Percentiles rank a stretch among this genome's conserved stretches.
Evolutionary conservation across 2,329 filamentous ascomycete species (phyloP).

Genomic region (Fusarium falciforme): DNA sequence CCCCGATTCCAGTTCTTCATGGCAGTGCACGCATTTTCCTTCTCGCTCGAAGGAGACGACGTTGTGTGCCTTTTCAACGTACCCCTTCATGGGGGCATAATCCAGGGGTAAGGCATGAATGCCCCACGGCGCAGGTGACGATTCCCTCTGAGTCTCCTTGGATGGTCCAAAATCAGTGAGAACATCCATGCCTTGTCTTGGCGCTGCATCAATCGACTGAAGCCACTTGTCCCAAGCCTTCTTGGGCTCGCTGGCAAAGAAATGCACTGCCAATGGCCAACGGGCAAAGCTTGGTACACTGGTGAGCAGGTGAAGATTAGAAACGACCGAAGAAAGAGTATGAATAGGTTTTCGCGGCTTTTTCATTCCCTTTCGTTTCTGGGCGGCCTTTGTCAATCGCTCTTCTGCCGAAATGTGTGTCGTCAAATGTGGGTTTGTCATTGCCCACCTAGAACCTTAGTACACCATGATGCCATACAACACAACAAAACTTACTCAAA

Average conservation of each 20-base stretch:
- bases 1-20: slow-evolving; percentile 56
- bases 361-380: slow-evolving; percentile 61
- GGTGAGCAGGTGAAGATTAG: slow-evolving; percentile 84
- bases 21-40: slow-evolving; percentile 66
- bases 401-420: slow-evolving; percentile 77
- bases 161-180: slow-evolving; percentile 64
- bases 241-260: slow-evolving; percentile 79
- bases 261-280: slow-evolving; percentile 86
- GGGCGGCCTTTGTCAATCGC: slow-evolving; percentile 65
- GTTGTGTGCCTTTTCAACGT: slow-evolving; percentile 66
- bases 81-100: slow-evolving; percentile 63
- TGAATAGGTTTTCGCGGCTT: slow-evolving; percentile 67
- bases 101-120: slow-evolving; percentile 67
- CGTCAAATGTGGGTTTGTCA: slow-evolving; percentile 86
- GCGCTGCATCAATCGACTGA: slow-evolving; percentile 57
- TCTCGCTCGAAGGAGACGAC: slow-evolving; percentile 68
- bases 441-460: slow-evolving; percentile 77
- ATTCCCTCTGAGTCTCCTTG: slow-evolving; percentile 2
- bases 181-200: slow-evolving; percentile 64
- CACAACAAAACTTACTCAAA: slow-evolving; percentile 77
- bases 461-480: background rate
- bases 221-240: slow-evolving; percentile 74
- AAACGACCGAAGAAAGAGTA: slow-evolving; percentile 75
- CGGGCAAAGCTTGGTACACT: slow-evolving; percentile 81
- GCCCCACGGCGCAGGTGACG: slow-evolving; percentile 51